Percentiles rank a stretch among this genome's conserved stretches.
Conservation (phyloP, 768 basidiomycete genomes). For the Artomyces pyxidatus region DNA sequence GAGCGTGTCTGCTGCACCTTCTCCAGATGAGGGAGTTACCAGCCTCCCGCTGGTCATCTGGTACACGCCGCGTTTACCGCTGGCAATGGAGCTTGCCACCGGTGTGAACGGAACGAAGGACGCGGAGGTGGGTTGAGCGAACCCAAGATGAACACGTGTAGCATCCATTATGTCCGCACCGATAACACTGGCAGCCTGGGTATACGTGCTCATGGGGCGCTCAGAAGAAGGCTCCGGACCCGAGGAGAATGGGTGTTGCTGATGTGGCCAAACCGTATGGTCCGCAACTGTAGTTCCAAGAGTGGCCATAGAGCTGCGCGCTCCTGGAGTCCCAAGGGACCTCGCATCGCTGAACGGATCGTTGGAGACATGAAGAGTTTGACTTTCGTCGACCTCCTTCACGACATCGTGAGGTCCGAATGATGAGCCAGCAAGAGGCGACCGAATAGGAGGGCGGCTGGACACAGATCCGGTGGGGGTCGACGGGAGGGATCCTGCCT, state of each 20-base stretch:
- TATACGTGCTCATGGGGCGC: conserved; percentile 54
- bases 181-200: conserved; percentile 38
- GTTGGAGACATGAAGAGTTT: conserved; percentile 17
- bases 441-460: conserved; percentile 38
- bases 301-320: conserved; percentile 23
- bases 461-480: conserved; percentile 31
- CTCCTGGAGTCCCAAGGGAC: conserved; percentile 18
- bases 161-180: conserved; percentile 52
- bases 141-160: conserved; percentile 58
- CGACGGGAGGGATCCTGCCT: conserved; percentile 23
- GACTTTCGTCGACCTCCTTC: conserved; percentile 34
- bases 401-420: conserved; percentile 65
- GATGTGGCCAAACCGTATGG: conserved; percentile 13
- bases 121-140: conserved; percentile 24
- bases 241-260: conserved; percentile 16
- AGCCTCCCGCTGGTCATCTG: conserved; percentile 59
- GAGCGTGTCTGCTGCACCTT: conserved; percentile 25
- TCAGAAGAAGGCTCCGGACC: conserved; percentile 26
- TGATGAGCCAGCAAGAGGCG: conserved; percentile 62
- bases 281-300: conserved; percentile 19
- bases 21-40: conserved; percentile 35
- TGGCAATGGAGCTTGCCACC: conserved; percentile 12
- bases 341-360: conserved; percentile 66
- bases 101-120: conserved; percentile 17
- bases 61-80: conserved; percentile 36